A percentile compares a stretch with the other conserved stretches of the same genome.
phyloP scores from a whole-genome alignment of 441 rosid genomes.

The Theobroma grandiflorum region DNA sequence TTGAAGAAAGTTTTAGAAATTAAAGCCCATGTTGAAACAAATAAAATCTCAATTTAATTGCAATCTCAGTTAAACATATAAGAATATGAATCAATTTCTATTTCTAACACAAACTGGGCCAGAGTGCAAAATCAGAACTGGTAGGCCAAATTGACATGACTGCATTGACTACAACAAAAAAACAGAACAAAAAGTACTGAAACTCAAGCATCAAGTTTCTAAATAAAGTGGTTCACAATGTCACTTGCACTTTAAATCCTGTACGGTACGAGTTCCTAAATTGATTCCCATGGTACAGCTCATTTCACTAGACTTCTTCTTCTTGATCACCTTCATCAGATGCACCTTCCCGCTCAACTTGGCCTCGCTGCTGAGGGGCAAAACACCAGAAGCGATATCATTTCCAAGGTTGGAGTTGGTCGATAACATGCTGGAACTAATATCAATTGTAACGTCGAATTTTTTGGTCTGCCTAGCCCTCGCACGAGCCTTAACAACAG shows the following conservation, averaged over 20 bases:
- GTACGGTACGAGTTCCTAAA: slow-evolving; percentile 21
- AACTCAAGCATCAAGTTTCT: background rate
- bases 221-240: background rate
- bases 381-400: slow-evolving; percentile 46
- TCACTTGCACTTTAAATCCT: slow-evolving; percentile 10
- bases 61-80: too few species aligned
- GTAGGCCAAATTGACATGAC: background rate
- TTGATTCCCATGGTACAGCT: slow-evolving; percentile 54
- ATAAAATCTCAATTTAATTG: too few species aligned
- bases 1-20: too few species aligned
- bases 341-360: slow-evolving; percentile 51
- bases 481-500: slow-evolving; percentile 38
- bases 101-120: background rate
- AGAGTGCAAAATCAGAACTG: background rate
- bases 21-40: too few species aligned
- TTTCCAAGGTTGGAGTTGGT: slow-evolving; percentile 18
- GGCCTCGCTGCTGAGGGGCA: slow-evolving; percentile 52
- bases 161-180: background rate
- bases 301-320: slow-evolving; percentile 45
- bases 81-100: background rate
- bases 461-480: slow-evolving; percentile 45
- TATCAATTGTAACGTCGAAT: slow-evolving; percentile 37
- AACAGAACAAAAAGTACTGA: background rate
- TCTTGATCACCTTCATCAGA: slow-evolving; percentile 41
- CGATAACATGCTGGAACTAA: slow-evolving; percentile 35